Conservation (phyloP, 2,329 filamentous ascomycete species). For the Colletotrichum nymphaeae region DNA sequence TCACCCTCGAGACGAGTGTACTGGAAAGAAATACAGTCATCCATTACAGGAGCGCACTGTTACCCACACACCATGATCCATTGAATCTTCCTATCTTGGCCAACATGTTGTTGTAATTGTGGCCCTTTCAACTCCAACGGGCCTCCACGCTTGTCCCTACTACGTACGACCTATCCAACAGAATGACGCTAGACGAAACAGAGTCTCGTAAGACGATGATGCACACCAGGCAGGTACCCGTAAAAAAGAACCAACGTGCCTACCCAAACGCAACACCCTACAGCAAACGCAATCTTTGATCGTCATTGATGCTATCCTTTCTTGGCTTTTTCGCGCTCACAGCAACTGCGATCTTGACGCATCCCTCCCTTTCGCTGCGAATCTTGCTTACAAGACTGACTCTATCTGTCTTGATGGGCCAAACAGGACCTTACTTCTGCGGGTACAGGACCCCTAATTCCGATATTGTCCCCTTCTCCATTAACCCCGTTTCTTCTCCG, state of each 20-base stretch:
- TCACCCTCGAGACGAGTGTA: background rate
- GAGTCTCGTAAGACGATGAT: constrained; percentile 32
- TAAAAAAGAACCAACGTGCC: background rate
- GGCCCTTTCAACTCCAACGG: constrained; percentile 1
- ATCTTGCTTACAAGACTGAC: constrained; percentile 16
- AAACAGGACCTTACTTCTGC: background rate
- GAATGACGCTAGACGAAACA: constrained; percentile 19
- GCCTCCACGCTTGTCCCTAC: constrained; percentile 3
- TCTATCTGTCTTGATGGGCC: constrained; percentile 4
- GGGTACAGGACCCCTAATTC: constrained; percentile 20
- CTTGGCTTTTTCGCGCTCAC: constrained; percentile 1
- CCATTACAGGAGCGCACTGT: background rate
- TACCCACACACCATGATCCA: background rate
- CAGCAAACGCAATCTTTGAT: background rate
- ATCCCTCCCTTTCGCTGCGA: constrained; percentile 6
- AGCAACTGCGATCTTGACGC: background rate
- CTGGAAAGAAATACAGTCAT: constrained; percentile 11
- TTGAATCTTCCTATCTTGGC: background rate
- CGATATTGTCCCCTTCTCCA: constrained; percentile 1
- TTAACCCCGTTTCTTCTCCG: constrained; percentile 18
- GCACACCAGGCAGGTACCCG: constrained; percentile 10
- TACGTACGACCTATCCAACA: constrained; percentile 16
- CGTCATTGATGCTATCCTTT: background rate
- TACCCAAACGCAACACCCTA: background rate
- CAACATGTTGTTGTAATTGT: background rate